Evolutionary conservation across 1,284 basidiomycete genomes (phyloP), one percentile per base, ranked within the genome.

Genomic region (Meira miltonrushii): DNA sequence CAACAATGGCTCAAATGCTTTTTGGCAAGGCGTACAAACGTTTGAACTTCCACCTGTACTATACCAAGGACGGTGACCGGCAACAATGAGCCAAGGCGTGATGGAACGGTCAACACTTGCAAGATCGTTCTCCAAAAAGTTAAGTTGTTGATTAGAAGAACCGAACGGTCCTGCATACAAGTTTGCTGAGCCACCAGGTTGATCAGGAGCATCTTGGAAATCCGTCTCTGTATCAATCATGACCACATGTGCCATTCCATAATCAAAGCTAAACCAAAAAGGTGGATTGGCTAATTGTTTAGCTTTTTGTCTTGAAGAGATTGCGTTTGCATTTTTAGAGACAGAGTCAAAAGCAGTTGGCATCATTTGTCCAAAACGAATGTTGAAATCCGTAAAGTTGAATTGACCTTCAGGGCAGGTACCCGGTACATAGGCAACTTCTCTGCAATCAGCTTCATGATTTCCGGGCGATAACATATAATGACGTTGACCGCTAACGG

Each of bases 1-100:
- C 39, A 80, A 65, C 21, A 75, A 40, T 15, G 59, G 58, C 62
- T 79, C 79, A 41, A 80, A 79, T 2, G 78, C 75, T n/a, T 66
- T 28, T 59, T 78, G 76, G 63, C 79, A 72, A 54, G 70, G 60
- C 9, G 54, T 64, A 69, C 69, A 79, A 49, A 65, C 49, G 51
- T 63, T 60, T 54, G 55, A 54, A 69, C 54, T 55, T 7, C 5
- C 55, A 7, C 38, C 41, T 2, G 55, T 43, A 17, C 28, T 48
- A 37, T 56, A 56, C 55, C 55, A 56, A 33, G 55, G 55, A 7
- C 55, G 57, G 59, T 80, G 79, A 21, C 73, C 78, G 39, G 72
- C 62, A n/a, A 68, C 78, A 41, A 80, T 55, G 38, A 80, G 69
- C 79, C 79, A 80, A 9, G 79, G 79, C 1, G 79, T 80, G 58